These are phyloP conservation scores for Drosera capensis DNA, from an alignment of 148 eudicot genomes.

Conservation along the genomic window DNA sequence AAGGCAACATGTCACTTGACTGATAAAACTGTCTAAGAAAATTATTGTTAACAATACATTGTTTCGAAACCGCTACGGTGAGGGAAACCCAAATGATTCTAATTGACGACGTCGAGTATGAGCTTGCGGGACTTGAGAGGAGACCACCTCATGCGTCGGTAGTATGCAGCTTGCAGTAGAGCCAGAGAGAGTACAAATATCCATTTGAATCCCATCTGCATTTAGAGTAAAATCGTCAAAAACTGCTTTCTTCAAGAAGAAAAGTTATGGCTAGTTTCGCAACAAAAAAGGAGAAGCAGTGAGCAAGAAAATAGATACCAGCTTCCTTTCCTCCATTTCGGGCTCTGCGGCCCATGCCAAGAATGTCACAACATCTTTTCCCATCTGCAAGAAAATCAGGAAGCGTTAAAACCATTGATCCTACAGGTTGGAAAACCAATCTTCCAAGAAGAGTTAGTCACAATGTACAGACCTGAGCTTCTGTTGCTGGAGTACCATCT, in stretches of 20 bases:
- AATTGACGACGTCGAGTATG: conserved; percentile 85
- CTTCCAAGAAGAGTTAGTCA: no score
- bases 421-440: no score
- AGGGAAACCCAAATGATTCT: no score
- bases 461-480: conserved; percentile 77
- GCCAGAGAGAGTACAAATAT: conserved; percentile 88
- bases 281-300: not conserved
- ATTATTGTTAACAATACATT: no score
- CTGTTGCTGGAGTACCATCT: conserved; percentile 91
- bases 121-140: conserved; percentile 82
- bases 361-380: conserved; percentile 77
- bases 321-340: conserved; percentile 91
- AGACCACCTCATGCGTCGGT: conserved; percentile 97
- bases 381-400: conserved; percentile 75
- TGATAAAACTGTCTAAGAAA: no score
- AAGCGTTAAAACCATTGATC: no score
- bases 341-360: conserved; percentile 89
- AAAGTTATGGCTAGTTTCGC: not conserved
- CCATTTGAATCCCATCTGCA: conserved; percentile 99
- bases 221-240: not conserved
- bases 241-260: not conserved
- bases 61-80: no score
- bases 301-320: conserved; percentile 26
- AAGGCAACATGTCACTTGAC: no score
- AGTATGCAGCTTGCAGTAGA: conserved; percentile 89